phyloP scores from a whole-genome alignment of 2,329 filamentous ascomycete species.

The Knoxdaviesia proteae region DNA sequence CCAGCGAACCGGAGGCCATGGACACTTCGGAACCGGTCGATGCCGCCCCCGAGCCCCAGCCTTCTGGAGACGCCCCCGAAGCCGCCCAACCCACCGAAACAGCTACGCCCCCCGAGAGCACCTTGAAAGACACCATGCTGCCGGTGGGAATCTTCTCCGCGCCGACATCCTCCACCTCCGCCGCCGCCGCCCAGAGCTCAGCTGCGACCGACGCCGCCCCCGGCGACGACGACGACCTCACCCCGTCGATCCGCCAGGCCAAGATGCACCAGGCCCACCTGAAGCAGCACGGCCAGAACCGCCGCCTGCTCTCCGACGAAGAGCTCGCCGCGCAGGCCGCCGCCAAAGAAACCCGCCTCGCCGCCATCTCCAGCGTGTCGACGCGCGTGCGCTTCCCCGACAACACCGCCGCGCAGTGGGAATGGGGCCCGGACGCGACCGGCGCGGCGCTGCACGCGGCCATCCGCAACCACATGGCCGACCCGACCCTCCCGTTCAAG shows the following conservation, averaged over 20 bases:
- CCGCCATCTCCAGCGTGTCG: slow-evolving; percentile 44
- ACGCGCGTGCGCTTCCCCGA: slow-evolving; percentile 80
- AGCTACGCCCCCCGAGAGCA: background rate
- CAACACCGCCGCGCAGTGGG: slow-evolving; percentile 54
- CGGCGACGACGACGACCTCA: slow-evolving; percentile 55
- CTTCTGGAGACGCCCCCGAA: slow-evolving; percentile 2
- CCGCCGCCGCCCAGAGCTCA: slow-evolving; percentile 31
- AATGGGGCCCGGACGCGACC: slow-evolving; percentile 47
- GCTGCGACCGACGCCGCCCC: slow-evolving; percentile 18
- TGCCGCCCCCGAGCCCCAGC: slow-evolving; percentile 2
- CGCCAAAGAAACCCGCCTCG: slow-evolving; percentile 42
- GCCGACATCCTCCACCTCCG: slow-evolving; percentile 51
- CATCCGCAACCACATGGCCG: slow-evolving; percentile 49
- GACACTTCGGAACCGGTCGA: slow-evolving; percentile 2
- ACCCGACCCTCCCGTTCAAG: slow-evolving; percentile 44
- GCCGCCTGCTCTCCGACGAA: slow-evolving; percentile 59
- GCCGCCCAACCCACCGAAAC: background rate
- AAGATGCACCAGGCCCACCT: slow-evolving; percentile 54
- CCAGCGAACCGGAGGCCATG: slow-evolving; percentile 4
- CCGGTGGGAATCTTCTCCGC: slow-evolving; percentile 59
- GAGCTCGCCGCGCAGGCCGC: slow-evolving; percentile 54
- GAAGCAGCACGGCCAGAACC: slow-evolving; percentile 42
- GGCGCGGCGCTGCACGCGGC: slow-evolving; percentile 53
- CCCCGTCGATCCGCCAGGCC: slow-evolving; percentile 54
- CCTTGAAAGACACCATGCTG: slow-evolving; percentile 15